Base-by-base conservation (phyloP, 192 early-diverging fungal species). In the Spinellus fusiger region DNA sequence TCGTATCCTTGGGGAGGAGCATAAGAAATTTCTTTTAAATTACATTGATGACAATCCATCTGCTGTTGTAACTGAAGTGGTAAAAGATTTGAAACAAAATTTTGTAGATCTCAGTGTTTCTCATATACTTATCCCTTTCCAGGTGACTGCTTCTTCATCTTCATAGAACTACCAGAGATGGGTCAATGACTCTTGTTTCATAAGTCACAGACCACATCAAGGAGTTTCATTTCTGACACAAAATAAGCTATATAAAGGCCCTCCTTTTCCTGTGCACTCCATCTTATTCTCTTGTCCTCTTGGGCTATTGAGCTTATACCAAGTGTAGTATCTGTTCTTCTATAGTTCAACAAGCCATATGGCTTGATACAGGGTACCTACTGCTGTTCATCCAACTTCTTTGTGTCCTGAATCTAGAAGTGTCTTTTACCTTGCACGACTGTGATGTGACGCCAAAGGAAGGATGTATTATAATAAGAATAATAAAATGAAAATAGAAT, bases 291-390 rank as follows among this genome's bases (percentile, higher is more conserved):
- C 49, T 66, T 58, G 85, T 84, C 86, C 82, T 84, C 86, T 89
- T 86, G 79, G 79, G 84, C 83, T 79, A 85, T 77, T 87, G 86
- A 83, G 87, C 87, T 89, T 85, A 87, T 84, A 87, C 87, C 87
- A 89, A 89, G 87, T 89, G 87, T 89, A 87, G 87, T 89, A 89
- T 89, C 87, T 89, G 87, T 89, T 89, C 84, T 86, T 80, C n/a
- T 81, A 77, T 73, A 86, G 83, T 80, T 70, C 85, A 79, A 86
- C 73, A 80, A 73, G n/a, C n/a, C n/a, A 79, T 86, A 71, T 75
- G 80, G 79, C 66, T 65, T 49, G 63, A 47, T 50, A 63, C 78
- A 78, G 65, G 64, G 75, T 59, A 53, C 51, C 54, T 51, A 66
- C 52, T 64, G 70, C 71, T 84, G 71, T 85, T 80, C 79, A 73